Evolutionary conservation across 140 eudicot species (phyloP), one percentile per base, ranked within the genome.

Genomic region (Anethum foeniculum): DNA sequence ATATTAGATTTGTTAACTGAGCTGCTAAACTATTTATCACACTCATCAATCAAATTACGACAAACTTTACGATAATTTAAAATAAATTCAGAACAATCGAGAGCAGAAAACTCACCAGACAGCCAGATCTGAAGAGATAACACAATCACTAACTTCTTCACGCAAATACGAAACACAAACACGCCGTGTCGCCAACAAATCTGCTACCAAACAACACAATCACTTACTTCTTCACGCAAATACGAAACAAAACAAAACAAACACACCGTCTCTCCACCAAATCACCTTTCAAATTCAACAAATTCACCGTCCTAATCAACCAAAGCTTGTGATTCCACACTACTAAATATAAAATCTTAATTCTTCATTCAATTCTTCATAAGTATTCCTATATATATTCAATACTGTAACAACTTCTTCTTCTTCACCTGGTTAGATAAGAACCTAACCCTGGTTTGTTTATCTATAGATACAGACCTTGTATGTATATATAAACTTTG

Each of bases 41-140:
- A 72, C 12, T 41, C 5, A 1, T 3, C 18, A 23, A 41, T 13
- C 74, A n/a, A 28, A 34, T 34, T 30, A 2, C 23, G 19, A 56
- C 18, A 46, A 47, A 81, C 7, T 28, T 15, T 19, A 49, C 9
- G 74, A 43, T 76, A 39, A 39, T 39, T 39, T 39, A 39, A 39
- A 2, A 13, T 15, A 82, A 34, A 76, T 9, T 30, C 23, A 34
- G 23, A n/a, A 8, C 23, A 34, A 79, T 30, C 19, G 7, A 32
- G 19, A 18, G 14, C 9, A 6, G 43, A n/a, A 13, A 79, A 74
- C 86, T 79, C 80, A 83, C 86, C 83, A 56, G 77, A 60, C 60
- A 23, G 54, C 83, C 76, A 80, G 86, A 79, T 83, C 81, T 80
- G 83, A 73, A 56, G 39, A 43, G 81, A 41, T 12, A 32, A 0